Evolutionary conservation across 2,329 filamentous ascomycete species (phyloP).

Genomic region (Fusarium mangiferae): DNA sequence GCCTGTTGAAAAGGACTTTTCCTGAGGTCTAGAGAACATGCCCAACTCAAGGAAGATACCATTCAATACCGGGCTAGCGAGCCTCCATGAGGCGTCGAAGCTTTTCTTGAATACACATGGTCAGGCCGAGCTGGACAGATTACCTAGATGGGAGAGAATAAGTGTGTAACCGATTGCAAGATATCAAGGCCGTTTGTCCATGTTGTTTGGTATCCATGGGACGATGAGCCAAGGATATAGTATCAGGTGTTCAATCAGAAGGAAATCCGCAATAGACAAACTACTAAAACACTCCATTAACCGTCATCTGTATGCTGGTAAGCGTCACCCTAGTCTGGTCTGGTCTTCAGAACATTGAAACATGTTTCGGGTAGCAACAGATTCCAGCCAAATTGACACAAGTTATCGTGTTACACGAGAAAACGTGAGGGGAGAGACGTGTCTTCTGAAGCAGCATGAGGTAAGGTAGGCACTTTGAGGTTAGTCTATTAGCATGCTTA

Average conservation of each 20-base stretch:
- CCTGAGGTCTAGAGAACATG: neutral
- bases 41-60: neutral
- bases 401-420: neutral
- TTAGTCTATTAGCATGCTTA: neutral
- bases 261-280: neutral
- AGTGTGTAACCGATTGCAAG: neutral
- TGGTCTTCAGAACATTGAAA: constrained; percentile 2
- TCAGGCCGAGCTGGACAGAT: neutral
- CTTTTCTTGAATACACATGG: neutral
- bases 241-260: neutral
- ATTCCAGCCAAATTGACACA: neutral
- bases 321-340: neutral
- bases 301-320: neutral
- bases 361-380: constrained; percentile 31
- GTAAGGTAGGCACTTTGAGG: neutral
- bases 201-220: neutral
- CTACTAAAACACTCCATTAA: neutral
- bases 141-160: neutral
- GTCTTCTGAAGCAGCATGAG: neutral
- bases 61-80: constrained; percentile 27
- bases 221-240: neutral
- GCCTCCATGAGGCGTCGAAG: constrained; percentile 15
- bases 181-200: neutral
- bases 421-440: neutral
- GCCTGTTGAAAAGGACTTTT: neutral